These are phyloP conservation scores for Pseudocercospora pini-densiflorae DNA, from an alignment of 2,329 filamentous ascomycete genomes.

Conservation along the genomic window DNA sequence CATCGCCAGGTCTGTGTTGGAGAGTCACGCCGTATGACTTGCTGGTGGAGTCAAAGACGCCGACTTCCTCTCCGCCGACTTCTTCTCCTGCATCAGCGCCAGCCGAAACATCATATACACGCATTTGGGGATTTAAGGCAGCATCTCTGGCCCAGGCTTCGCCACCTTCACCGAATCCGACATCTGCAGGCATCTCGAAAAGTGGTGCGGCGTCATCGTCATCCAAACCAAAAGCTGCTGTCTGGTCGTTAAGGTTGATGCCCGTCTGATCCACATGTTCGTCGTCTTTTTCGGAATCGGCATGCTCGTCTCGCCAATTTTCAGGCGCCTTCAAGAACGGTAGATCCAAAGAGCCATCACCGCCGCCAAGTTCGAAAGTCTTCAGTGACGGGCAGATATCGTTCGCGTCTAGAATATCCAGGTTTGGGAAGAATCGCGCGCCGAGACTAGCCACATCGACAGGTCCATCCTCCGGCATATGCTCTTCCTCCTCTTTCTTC, in stretches of 20 bases:
- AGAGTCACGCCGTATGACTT: slow-evolving; percentile 81
- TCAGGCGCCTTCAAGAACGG: slow-evolving; percentile 86
- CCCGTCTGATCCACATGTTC: slow-evolving; percentile 56
- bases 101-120: slow-evolving; percentile 68
- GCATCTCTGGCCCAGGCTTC: slow-evolving; percentile 95
- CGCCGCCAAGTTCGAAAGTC: slow-evolving; percentile 87
- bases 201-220: slow-evolving; percentile 71
- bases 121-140: slow-evolving; percentile 82
- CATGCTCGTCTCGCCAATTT: slow-evolving; percentile 72
- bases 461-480: slow-evolving; percentile 63
- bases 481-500: slow-evolving; percentile 48
- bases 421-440: slow-evolving; percentile 82
- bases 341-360: slow-evolving; percentile 82
- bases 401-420: slow-evolving; percentile 76
- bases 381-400: slow-evolving; percentile 96
- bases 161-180: slow-evolving; percentile 92
- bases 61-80: slow-evolving; percentile 48
- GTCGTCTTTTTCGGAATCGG: slow-evolving; percentile 60
- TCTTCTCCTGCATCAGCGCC: slow-evolving; percentile 59
- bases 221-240: slow-evolving; percentile 58
- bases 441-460: slow-evolving; percentile 80
- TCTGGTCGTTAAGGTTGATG: slow-evolving; percentile 51
- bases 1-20: slow-evolving; percentile 63
- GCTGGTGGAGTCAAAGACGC: slow-evolving; percentile 62
- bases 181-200: slow-evolving; percentile 64